Percentiles rank a stretch among this genome's conserved stretches.
phyloP scores from a whole-genome alignment of 1,284 basidiomycete species.

The Afroboletus lepidellus region DNA sequence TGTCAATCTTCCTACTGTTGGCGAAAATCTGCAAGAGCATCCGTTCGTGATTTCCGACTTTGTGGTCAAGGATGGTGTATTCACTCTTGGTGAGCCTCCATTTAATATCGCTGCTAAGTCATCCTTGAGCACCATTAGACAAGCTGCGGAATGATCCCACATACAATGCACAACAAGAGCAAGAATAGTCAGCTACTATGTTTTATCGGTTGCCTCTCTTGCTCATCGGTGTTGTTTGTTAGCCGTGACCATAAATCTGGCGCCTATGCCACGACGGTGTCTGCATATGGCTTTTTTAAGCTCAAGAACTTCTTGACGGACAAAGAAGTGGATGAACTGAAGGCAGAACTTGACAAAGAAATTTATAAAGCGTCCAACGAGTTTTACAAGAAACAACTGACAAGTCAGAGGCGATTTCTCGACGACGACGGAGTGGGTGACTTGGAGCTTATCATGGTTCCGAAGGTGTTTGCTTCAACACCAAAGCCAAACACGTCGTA shows the following conservation, averaged over 20 bases:
- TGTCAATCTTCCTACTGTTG: constrained; percentile 17
- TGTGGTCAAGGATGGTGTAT: constrained; percentile 17
- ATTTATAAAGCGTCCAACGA: constrained; percentile 5
- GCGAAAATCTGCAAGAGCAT: constrained; percentile 23
- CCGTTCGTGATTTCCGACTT: constrained; percentile 14
- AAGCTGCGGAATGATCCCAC: constrained; percentile 16
- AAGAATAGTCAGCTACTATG: constrained; percentile 17
- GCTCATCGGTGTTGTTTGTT: background rate
- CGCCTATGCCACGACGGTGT: constrained; percentile 18
- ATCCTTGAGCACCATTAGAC: background rate
- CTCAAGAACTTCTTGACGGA: constrained; percentile 15
- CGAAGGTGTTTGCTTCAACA: constrained; percentile 13
- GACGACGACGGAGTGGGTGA: constrained; percentile 10
- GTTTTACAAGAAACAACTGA: constrained; percentile 17
- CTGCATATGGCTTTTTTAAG: constrained; percentile 21
- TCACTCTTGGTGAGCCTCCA: constrained; percentile 16
- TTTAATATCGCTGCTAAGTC: background rate
- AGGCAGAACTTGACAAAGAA: constrained; percentile 13
- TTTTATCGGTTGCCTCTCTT: background rate
- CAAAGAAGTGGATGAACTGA: constrained; percentile 15
- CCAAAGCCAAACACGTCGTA: constrained; percentile 16
- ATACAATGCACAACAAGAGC: constrained; percentile 9
- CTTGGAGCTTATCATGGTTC: constrained; percentile 22
- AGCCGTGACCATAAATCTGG: constrained; percentile 17
- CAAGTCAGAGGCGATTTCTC: constrained; percentile 13